phyloP scores from a whole-genome alignment of 2,329 filamentous ascomycete genomes.

The Penicillium sumatraense region DNA sequence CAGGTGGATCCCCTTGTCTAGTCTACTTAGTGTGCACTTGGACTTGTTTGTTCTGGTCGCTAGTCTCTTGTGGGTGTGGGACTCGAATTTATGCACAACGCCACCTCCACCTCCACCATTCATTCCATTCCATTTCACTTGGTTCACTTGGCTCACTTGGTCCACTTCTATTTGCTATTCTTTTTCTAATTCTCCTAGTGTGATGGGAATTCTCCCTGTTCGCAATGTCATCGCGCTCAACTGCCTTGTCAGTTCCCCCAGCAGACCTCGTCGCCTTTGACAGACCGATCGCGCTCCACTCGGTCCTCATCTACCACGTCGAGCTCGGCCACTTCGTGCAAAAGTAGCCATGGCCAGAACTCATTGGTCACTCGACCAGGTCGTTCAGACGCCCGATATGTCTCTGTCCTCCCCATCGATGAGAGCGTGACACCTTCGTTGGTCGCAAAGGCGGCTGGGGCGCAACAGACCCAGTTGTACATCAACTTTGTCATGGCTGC shows the following conservation, averaged over 20 bases:
- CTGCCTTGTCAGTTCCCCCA: conserved; percentile 30
- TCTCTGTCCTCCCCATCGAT: conserved; percentile 22
- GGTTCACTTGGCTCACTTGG: too few relatives aligned
- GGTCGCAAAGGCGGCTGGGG: conserved; percentile 28
- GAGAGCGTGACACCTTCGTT: conserved; percentile 33
- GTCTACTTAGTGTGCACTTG: too few relatives aligned
- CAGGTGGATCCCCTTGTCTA: neutral
- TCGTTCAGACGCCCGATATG: conserved; percentile 6
- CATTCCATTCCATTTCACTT: too few relatives aligned
- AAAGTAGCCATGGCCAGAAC: neutral
- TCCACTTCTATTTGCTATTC: neutral
- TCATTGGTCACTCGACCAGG: conserved; percentile 5
- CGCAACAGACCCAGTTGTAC: conserved; percentile 33
- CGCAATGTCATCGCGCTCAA: conserved; percentile 35
- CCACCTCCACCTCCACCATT: neutral
- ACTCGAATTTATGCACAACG: too few relatives aligned
- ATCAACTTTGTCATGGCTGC: conserved; percentile 33
- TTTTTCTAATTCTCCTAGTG: conserved; percentile 26
- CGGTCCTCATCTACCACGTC: conserved; percentile 10
- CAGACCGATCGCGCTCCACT: conserved; percentile 11
- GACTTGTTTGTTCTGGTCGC: too few relatives aligned
- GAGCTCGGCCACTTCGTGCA: neutral
- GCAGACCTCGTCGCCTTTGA: conserved; percentile 6
- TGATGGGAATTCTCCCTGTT: conserved; percentile 35
- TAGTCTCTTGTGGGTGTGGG: too few relatives aligned